A percentile compares a stretch with the other conserved stretches of the same genome.
These are phyloP conservation scores for Termitomyces sp. DNA, from an alignment of 768 basidiomycete genomes.

Conservation along the genomic window DNA sequence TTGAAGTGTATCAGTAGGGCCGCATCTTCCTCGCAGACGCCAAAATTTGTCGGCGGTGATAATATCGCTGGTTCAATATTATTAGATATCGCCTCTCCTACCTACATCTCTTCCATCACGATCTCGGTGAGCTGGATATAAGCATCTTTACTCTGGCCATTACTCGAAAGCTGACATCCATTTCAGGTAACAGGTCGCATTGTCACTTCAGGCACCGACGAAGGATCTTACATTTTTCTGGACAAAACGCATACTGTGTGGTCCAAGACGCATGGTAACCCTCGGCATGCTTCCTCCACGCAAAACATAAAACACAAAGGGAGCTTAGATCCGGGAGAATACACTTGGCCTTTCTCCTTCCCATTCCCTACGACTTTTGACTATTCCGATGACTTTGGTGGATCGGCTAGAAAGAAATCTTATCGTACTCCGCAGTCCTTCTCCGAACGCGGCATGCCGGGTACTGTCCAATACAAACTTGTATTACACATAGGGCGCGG, in stretches of 20 bases:
- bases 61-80: constrained; percentile 28
- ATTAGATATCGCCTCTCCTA: constrained; percentile 27
- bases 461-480: constrained; percentile 36
- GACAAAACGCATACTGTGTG: constrained; percentile 29
- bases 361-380: constrained; percentile 33
- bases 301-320: constrained; percentile 15
- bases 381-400: constrained; percentile 11
- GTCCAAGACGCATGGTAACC: constrained; percentile 32
- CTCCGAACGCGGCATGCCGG: constrained; percentile 30
- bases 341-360: constrained; percentile 40
- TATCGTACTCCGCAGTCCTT: constrained; percentile 33
- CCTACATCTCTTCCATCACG: constrained; percentile 27
- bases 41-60: constrained; percentile 24
- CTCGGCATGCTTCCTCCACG: constrained; percentile 21
- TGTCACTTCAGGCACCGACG: constrained; percentile 27
- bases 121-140: constrained; percentile 22
- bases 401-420: constrained; percentile 6
- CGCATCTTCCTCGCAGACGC: constrained; percentile 19
- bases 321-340: constrained; percentile 26
- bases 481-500: constrained; percentile 36
- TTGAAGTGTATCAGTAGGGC: constrained; percentile 26
- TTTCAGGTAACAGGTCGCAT: constrained; percentile 30
- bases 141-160: not conserved
- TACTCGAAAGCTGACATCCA: not conserved
- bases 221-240: constrained; percentile 29